Evolutionary conservation across 768 basidiomycete genomes (phyloP).

Genomic region (Pisolithus tinctorius): DNA sequence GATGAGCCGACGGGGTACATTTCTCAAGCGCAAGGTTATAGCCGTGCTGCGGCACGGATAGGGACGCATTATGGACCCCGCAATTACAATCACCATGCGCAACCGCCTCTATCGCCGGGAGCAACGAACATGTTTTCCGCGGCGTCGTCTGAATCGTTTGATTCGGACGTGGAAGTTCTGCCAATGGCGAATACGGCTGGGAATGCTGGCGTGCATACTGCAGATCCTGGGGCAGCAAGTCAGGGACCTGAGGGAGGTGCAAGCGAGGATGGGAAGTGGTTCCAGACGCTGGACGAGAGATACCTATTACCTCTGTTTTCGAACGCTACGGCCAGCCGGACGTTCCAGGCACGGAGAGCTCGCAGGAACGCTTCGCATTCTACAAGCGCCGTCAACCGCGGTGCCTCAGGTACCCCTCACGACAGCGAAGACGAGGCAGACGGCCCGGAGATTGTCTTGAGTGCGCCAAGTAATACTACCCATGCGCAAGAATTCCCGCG

Average conservation of each 20-base stretch:
- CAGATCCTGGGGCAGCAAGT: not conserved
- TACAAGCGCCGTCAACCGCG: slow-evolving; percentile 15
- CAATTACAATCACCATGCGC: slow-evolving; percentile 59
- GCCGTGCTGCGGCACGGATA: slow-evolving; percentile 36
- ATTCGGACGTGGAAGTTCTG: slow-evolving; percentile 74
- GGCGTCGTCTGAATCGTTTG: slow-evolving; percentile 68
- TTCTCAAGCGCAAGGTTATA: slow-evolving; percentile 19
- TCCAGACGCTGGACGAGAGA: slow-evolving; percentile 90
- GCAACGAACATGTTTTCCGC: slow-evolving; percentile 48
- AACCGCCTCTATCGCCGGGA: slow-evolving; percentile 15
- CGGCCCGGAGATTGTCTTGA: slow-evolving; percentile 41
- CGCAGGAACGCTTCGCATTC: slow-evolving; percentile 38
- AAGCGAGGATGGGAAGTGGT: slow-evolving; percentile 86
- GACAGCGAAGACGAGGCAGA: slow-evolving; percentile 37
- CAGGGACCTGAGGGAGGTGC: slow-evolving; percentile 11
- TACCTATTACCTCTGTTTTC: slow-evolving; percentile 91
- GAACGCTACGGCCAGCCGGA: slow-evolving; percentile 82
- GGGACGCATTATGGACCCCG: slow-evolving; percentile 51
- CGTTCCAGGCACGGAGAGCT: slow-evolving; percentile 74
- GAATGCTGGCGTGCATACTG: slow-evolving; percentile 13
- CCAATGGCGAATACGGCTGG: slow-evolving; percentile 60
- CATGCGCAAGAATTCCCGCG: slow-evolving; percentile 14
- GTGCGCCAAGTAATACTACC: slow-evolving; percentile 12
- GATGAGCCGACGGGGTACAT: slow-evolving; percentile 38
- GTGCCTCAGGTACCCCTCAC: slow-evolving; percentile 25